Conservation (phyloP, 192 early-diverging fungal species). For the Coemansia sp. region DNA sequence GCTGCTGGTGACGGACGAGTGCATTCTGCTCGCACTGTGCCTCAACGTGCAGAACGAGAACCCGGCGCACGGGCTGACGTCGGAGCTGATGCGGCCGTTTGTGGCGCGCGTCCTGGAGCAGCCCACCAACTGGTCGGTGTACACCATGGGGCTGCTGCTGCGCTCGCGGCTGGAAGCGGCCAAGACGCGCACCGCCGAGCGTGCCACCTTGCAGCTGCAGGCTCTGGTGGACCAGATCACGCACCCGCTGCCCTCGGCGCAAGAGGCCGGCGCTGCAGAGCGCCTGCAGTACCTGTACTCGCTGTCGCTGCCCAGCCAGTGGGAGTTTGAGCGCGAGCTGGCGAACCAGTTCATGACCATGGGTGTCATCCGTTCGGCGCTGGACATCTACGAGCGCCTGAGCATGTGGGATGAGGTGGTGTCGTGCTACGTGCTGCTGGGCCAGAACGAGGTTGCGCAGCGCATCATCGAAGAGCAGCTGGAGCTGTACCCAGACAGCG, state of each 20-base stretch:
- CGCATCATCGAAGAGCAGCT: constrained; percentile 71
- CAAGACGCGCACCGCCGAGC: constrained; percentile 88
- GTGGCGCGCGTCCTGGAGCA: constrained; percentile 89
- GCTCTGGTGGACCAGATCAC: constrained; percentile 95
- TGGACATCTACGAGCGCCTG: constrained; percentile 94
- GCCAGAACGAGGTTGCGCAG: constrained; percentile 88
- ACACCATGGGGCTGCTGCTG: constrained; percentile 93
- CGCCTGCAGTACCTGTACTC: constrained; percentile 82
- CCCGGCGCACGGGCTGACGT: constrained; percentile 89
- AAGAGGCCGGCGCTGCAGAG: constrained; percentile 60
- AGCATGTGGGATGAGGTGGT: constrained; percentile 98
- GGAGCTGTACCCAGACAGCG: constrained; percentile 64
- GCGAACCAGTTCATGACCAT: constrained; percentile 80
- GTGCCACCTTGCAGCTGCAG: constrained; percentile 90
- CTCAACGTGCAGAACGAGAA: constrained; percentile 96
- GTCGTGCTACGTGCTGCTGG: constrained; percentile 83
- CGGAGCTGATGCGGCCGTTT: constrained; percentile 96
- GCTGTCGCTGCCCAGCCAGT: constrained; percentile 84
- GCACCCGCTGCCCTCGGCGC: constrained; percentile 29
- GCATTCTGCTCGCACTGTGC: constrained; percentile 86
- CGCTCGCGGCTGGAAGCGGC: constrained; percentile 88
- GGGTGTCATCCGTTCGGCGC: constrained; percentile 87
- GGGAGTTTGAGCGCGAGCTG: constrained; percentile 96
- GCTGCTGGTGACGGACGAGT: constrained; percentile 83
- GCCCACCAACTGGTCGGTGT: constrained; percentile 97